Evolutionary conservation across 148 eudicot genomes (phyloP), one percentile per base, ranked within the genome.

Genomic region (Rhododendron griersonianum): DNA sequence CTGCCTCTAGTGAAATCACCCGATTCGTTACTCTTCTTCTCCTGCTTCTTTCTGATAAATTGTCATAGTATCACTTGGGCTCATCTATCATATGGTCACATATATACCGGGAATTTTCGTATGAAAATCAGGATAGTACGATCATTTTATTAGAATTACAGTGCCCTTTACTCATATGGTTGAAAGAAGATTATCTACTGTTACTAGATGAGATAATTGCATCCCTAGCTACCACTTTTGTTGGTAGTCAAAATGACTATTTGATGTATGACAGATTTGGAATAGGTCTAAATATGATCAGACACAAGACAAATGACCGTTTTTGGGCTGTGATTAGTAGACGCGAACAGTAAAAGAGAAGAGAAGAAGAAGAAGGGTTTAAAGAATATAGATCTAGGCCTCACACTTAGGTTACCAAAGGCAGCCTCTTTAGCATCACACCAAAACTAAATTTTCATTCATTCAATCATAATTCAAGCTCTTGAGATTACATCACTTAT

Each of bases 1-100:
- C 88, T 45, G 77, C 23, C 11, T 44, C 84, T n/a, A 61, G 74
- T 23, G 45, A 6, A 50, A 82, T 23, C 8, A 16, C 25, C 81
- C 18, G 67, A 5, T 35, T 67, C 11, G 37, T 80, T 59, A 86
- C 76, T 53, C 76, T 53, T 78, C 87, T 81, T 41, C 45, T 41
- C 91, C 89, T 5, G 53, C 89, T 81, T 80, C 82, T 19, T 69
- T 89, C 21, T 85, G 51, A 89, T 61, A 21, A 28, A 86, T n/a
- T 80, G 25, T 18, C 9, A 80, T 25, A n/a, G 59, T 25, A 8
- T 48, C 30, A 28, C 28, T 41, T 76, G 80, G 80, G 25, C 41
- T 75, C 48, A 19, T 41, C 80, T 41, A 76, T 76, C 11, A 47
- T 76, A 7, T 6, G 45, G 48, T 39, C 11, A 23, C 55, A 47